Evolutionary conservation across 2,329 filamentous ascomycete genomes (phyloP).

Genomic region (Orbilia oligospora): DNA sequence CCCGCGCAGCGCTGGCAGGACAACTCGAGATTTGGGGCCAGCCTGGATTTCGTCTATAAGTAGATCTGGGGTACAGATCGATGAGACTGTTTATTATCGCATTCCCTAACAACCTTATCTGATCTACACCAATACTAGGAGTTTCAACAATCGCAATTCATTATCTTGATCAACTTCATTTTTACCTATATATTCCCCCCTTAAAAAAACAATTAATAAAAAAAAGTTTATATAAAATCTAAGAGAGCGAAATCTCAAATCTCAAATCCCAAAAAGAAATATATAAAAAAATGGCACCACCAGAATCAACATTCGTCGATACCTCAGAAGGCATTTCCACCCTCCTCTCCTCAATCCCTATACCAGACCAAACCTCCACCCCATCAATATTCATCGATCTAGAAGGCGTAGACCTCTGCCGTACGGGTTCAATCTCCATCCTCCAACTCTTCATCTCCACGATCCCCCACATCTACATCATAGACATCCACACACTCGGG

Average conservation of each 20-base stretch:
- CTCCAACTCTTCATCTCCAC: constrained; percentile 6
- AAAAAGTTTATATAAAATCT: too few relatives aligned
- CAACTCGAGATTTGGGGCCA: background rate
- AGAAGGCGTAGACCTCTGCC: constrained; percentile 20
- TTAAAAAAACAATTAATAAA: background rate
- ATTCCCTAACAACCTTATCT: too few relatives aligned
- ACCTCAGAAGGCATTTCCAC: background rate
- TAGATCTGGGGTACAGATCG: background rate
- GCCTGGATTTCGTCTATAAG: background rate
- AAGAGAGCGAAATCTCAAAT: too few relatives aligned
- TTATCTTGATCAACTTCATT: too few relatives aligned
- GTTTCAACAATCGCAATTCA: too few relatives aligned
- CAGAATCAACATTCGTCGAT: constrained; percentile 1
- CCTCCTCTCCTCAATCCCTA: background rate
- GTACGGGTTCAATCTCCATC: constrained; percentile 8
- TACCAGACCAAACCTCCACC: background rate
- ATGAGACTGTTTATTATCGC: background rate
- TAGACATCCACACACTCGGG: constrained; percentile 3
- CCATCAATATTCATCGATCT: constrained; percentile 25
- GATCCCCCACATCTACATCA: background rate
- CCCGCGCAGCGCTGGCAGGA: too few relatives aligned
- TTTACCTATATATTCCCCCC: background rate
- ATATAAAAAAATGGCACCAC: background rate
- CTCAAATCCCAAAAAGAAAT: too few relatives aligned
- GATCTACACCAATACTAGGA: too few relatives aligned